Evolutionary conservation across 495 filamentous ascomycete species (phyloP), one percentile per base, ranked within the genome.

Genomic region (Aspergillus ostianus): DNA sequence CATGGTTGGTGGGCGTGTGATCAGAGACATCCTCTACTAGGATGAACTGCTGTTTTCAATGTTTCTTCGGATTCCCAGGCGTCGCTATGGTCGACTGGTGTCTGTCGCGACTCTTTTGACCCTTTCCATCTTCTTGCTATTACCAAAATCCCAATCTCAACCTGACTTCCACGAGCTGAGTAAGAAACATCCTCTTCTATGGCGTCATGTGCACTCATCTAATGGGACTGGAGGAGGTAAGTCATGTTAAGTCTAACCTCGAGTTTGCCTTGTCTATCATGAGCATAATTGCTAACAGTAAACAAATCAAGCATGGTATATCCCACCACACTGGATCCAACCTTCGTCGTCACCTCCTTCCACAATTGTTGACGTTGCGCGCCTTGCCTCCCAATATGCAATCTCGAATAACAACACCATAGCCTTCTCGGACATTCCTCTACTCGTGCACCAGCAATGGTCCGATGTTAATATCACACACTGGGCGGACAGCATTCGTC

Each of bases 361-460:
- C 21, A 54, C 41, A 6, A 62, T 67, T 32, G 55, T 64, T 26
- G 56, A 58, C 10, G 64, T 61, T 0, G 61, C 60, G 5, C 41
- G 59, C 17, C 19, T 61, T 0, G 64, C 61, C 20, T 47, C 57
- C 7, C 30, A 57, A 10, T 18, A 44, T 12, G 47, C 59, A 15
- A 59, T 12, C 13, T 52, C 50, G 15, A 21, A 50, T 5, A 45
- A 54, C 3, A 32, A 47, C 20, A 53, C 55, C 10, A 54, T 67
- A 0, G 55, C 61, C 0, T 48, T 53, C 57, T 64, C 65, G 0
- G 13, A 26, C 1, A 67, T 67, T 21, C 65, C 65, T 0, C 52
- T 61, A 9, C 60, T 67, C 27, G 50, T 67, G 13, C 65, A 67
- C 23, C 65, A 67, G 32, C 63, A 61, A 19, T 64, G 65, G 65